Evolutionary conservation across 2,329 filamentous ascomycete genomes (phyloP).

Genomic region (Fusarium pseudoanthophilum): DNA sequence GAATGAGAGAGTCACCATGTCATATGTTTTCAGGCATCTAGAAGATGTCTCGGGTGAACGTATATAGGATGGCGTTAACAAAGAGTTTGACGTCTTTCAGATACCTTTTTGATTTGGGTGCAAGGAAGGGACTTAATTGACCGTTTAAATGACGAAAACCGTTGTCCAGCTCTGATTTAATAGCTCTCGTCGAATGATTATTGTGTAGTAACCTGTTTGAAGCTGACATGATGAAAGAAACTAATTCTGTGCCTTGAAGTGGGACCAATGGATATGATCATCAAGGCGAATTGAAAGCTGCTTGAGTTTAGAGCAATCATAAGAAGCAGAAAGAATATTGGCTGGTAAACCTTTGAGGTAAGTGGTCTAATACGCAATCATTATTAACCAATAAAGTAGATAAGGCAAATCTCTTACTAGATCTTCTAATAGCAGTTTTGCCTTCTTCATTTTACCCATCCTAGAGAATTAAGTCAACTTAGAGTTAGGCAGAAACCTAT

Average conservation of each 20-base stretch:
- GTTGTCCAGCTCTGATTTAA: background rate
- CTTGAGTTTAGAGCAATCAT: background rate
- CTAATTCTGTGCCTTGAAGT: background rate
- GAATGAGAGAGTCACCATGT: background rate
- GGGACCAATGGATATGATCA: background rate
- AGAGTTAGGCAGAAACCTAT: background rate
- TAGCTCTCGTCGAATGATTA: background rate
- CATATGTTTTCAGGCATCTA: background rate
- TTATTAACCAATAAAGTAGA: background rate
- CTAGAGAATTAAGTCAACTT: background rate
- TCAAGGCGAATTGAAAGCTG: background rate
- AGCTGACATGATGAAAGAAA: background rate
- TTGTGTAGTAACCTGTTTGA: conserved; percentile 4
- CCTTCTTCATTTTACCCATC: background rate
- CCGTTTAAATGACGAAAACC: background rate
- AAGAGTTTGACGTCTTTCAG: background rate
- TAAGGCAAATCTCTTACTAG: background rate
- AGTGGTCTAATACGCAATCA: background rate
- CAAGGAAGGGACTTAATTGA: background rate
- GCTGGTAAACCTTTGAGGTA: background rate
- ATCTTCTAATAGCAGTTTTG: background rate
- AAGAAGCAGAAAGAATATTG: background rate
- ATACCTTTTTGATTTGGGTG: background rate
- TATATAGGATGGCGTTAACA: background rate
- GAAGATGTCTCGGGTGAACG: background rate